Conservation (phyloP, 257 asterid species). For the Fraxinus cuspidata region DNA sequence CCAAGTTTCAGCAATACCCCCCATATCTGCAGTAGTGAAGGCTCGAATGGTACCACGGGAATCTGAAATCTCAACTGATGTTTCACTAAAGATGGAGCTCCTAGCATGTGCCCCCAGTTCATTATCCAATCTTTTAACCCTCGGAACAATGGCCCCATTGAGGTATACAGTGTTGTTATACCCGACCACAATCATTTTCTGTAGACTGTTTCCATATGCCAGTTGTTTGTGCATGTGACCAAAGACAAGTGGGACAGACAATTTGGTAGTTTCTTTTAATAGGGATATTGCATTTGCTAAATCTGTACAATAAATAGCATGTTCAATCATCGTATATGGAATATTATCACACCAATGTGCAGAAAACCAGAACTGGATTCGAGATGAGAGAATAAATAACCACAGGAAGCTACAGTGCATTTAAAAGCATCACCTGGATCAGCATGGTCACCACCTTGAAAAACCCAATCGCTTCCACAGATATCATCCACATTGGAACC, state of each 20-base stretch:
- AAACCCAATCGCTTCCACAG: constrained; percentile 79
- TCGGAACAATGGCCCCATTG: constrained; percentile 85
- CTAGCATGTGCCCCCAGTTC: constrained; percentile 27
- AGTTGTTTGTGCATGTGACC: constrained; percentile 94
- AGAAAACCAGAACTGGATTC: neutral
- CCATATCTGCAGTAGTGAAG: constrained; percentile 65
- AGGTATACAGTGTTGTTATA: constrained; percentile 62
- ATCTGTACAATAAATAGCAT: constrained; percentile 53
- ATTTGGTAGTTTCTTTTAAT: constrained; percentile 50
- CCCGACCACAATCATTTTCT: constrained; percentile 80
- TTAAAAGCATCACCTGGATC: constrained; percentile 69
- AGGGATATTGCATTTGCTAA: constrained; percentile 67
- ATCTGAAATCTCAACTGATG: constrained; percentile 28
- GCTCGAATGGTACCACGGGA: constrained; percentile 61
- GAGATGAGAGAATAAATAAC: neutral
- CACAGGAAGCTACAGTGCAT: neutral
- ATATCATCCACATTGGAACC: constrained; percentile 75
- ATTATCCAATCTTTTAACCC: constrained; percentile 45
- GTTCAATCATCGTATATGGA: neutral
- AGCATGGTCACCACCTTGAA: constrained; percentile 83
- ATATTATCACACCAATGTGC: neutral
- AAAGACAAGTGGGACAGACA: constrained; percentile 66
- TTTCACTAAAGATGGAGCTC: constrained; percentile 24
- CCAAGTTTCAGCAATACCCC: constrained; percentile 79
- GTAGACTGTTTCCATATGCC: constrained; percentile 61